These are phyloP conservation scores for Pinus albicaulis DNA, from an alignment of 75 land plant species.

Conservation along the genomic window DNA sequence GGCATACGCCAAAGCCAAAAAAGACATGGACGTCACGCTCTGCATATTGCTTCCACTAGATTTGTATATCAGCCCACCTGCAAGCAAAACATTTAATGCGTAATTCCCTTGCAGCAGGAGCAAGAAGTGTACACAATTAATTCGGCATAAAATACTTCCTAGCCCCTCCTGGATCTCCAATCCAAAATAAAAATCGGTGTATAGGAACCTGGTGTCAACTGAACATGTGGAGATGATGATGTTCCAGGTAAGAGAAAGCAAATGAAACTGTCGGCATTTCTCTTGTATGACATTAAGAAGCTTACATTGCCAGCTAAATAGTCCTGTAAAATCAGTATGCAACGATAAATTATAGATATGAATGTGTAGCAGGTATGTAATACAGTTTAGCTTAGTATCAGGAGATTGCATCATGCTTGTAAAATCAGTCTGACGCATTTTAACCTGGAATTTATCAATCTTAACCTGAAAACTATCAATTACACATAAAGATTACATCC, in stretches of 20 bases:
- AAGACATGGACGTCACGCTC: constrained; percentile 72
- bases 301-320: constrained; percentile 24
- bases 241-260: constrained; percentile 60
- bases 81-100: not conserved
- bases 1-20: constrained; percentile 67
- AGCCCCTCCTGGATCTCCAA: not conserved
- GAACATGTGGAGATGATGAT: constrained; percentile 86
- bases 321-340: constrained; percentile 18
- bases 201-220: constrained; percentile 72
- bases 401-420: too few relatives aligned
- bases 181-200: not conserved
- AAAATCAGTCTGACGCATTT: too few relatives aligned
- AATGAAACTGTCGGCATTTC: constrained; percentile 64
- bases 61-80: constrained; percentile 62
- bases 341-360: too few relatives aligned
- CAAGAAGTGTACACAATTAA: not conserved
- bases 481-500: too few relatives aligned
- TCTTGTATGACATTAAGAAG: constrained; percentile 37
- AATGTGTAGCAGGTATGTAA: too few relatives aligned
- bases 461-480: too few relatives aligned
- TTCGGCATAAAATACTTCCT: too few relatives aligned
- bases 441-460: too few relatives aligned
- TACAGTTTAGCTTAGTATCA: too few relatives aligned
- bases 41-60: constrained; percentile 75
- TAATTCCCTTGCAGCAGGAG: not conserved